Base-by-base conservation (phyloP, 805 yeast genomes). In the Kodamaea kaohsiungensis region DNA sequence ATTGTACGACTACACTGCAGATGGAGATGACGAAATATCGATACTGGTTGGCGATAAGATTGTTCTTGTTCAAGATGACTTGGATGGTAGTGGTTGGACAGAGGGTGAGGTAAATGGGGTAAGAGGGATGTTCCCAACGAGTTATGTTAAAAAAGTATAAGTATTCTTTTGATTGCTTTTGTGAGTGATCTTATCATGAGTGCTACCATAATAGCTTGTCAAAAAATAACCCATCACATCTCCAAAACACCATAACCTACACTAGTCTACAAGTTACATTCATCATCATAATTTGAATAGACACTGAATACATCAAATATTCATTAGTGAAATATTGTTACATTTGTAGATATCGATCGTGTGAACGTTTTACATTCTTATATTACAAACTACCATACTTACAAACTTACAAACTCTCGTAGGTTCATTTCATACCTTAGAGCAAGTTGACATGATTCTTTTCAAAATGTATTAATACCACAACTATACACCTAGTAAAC, bases 71-170 rank as follows among this genome's bases (percentile, higher is more conserved):
- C 77, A 74, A 43, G 85, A 80, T 27, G 80, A 76, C 59, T 66
- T 70, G 3, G 89, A 85, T 49, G 88, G 87, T 51, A 89, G 87
- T 59, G 99, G 99, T 0, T 95, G 99, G 99, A 92, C 98, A 1
- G 88, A 86, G 60, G 98, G 98, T 10, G 93, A 89, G 65, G 55
- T 87, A 6, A 75, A 83, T 58, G 95, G 93, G 0, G 59, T 57
- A 7, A 74, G 72, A 16, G 96, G 96, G 1, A 66, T 88, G 53
- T 86, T 89, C 69, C 98, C 98, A 5, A 85, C 95, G 0, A 77
- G 88, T 56, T 92, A 92, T 67, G 86, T 84, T 50, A 72, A 70
- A 58, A 70, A 65, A 53, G 54, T 72, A 12, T 73, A 65, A 49
- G 8, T 30, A 12, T 10, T 5, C 13, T 30, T 9, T 30, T 30